Base-by-base conservation (phyloP, 768 basidiomycete genomes). In the Podaxis pistillaris region DNA sequence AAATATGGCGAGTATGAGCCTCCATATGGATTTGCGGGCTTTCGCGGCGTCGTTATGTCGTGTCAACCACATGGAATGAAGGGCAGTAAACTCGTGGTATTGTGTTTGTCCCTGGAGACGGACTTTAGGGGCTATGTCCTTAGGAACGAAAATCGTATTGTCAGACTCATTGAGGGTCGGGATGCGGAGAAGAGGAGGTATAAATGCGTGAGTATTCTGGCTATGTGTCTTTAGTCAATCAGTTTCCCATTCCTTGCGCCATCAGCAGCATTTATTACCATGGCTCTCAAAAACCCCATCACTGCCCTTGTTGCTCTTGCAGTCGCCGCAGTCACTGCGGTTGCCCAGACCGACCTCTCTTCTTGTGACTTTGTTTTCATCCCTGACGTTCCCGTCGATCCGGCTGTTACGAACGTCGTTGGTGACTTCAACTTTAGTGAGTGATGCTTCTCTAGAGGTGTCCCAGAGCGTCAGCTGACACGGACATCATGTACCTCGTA, bases 331-430 rank as follows among this genome's bases (percentile, higher is more conserved):
- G 37, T 24, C 17, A n/a, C 47, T 22, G 58, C 28, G n/a, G 6
- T 58, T 17, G 46, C 46, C n/a, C 58, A 58, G 47, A 58, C 47
- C 11, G 36, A 58, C 22, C 58, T 58, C 26, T 47, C 58, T 12
- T 26, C 19, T 3, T 58, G 58, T 28, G 58, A 58, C 12, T 58
- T 58, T 38, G 58, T 58, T 4, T 58, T 58, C 36, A 26, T 50
- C 30, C 58, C 58, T 8, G 30, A n/a, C 30, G 24, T 41, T 17
- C 46, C 58, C 30, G 58, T 58, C 33, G 58, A 58, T 37, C 58
- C 58, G 9, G 22, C 46, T 37, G 30, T 37, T 3, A 49, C 47
- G 30, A 58, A 58, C 47, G 47, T 58, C 4, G 58, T 49, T 30
- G 58, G 47, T 4, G 47, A 58, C 36, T 58, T 58, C 47, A 58